Evolutionary conservation across 768 basidiomycete species (phyloP).

Genomic region (Lactarius vividus): DNA sequence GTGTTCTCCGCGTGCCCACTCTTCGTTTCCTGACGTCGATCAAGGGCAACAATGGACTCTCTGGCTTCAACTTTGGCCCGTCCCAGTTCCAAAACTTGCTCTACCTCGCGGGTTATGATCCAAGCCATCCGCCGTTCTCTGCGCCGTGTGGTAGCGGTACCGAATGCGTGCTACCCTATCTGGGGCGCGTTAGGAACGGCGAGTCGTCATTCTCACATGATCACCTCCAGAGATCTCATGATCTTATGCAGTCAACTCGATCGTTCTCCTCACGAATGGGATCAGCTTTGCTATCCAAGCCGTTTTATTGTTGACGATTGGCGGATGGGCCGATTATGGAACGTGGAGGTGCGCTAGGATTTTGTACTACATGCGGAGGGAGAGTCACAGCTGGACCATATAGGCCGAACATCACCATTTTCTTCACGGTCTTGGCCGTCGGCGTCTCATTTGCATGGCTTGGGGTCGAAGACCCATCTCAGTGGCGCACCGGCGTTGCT

Average conservation of each 20-base stretch:
- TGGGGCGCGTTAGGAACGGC: conserved; percentile 61
- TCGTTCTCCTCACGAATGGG: conserved; percentile 75
- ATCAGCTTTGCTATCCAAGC: conserved; percentile 79
- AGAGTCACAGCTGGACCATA: background rate
- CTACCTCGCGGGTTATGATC: conserved; percentile 71
- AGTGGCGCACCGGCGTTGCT: conserved; percentile 59
- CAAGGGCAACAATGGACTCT: conserved; percentile 66
- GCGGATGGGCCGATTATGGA: conserved; percentile 84
- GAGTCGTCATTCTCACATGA: conserved; percentile 29
- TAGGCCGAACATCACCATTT: conserved; percentile 74
- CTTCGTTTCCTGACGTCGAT: background rate
- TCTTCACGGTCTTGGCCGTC: conserved; percentile 64
- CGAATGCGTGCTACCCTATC: conserved; percentile 63
- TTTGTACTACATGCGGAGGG: background rate
- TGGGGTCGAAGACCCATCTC: conserved; percentile 60
- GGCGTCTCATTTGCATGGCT: conserved; percentile 77
- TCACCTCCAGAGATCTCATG: background rate
- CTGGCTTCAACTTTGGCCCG: conserved; percentile 70
- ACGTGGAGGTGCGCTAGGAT: conserved; percentile 56
- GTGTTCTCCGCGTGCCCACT: background rate
- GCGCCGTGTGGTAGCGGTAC: conserved; percentile 47
- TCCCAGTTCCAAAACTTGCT: conserved; percentile 75
- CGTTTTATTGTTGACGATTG: conserved; percentile 58
- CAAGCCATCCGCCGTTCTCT: conserved; percentile 52
- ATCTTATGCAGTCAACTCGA: conserved; percentile 57